Evolutionary conservation across 306 rosid genomes (phyloP), one percentile per base, ranked within the genome.

Genomic region (Chamaecrista fasciculata): DNA sequence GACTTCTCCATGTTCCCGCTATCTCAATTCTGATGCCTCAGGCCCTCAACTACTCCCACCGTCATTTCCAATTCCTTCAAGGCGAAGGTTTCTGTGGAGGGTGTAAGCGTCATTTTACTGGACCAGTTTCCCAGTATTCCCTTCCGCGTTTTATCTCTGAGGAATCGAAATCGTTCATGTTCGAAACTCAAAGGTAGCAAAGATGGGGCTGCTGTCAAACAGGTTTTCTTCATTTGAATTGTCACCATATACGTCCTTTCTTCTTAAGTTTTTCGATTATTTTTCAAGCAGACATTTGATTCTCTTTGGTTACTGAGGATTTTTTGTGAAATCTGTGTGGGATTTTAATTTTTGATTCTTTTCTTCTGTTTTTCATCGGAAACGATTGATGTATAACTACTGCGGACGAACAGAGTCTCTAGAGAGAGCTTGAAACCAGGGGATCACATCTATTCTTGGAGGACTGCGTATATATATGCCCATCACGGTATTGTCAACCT

Each of bases 361-460:
- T 19, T 75, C 8, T 10, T 39, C 2, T 3, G 12, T 2, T 25
- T 26, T 20, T 19, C 2, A 8, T 44, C 33, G 42, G 2, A 23
- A 8, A 67, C 7, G 25, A 8, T 63, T 36, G 62, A 7, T 74
- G 42, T 29, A 61, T 44, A 8, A n/a, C n/a, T 58, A 11, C 12
- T 65, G 18, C 51, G 74, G 58, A 4, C 40, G 62, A 36, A 44
- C 85, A 90, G 98, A 42, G 84, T 90, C 18, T 53, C 58, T 20
- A 81, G 76, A 70, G 87, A 73, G 78, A 77, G 85, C 51, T 76
- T 93, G 70, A 86, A 90, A 58, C 86, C 87, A 2, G 97, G 98
- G 75, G 97, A 93, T 90, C 98, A 93, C 74, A 82, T 93, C 63
- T 93, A 93, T 79, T 85, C 92, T 58, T 93, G 94, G 96, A 90